phyloP scores from a whole-genome alignment of 768 basidiomycete genomes.

The Lentinus tigrinus region DNA sequence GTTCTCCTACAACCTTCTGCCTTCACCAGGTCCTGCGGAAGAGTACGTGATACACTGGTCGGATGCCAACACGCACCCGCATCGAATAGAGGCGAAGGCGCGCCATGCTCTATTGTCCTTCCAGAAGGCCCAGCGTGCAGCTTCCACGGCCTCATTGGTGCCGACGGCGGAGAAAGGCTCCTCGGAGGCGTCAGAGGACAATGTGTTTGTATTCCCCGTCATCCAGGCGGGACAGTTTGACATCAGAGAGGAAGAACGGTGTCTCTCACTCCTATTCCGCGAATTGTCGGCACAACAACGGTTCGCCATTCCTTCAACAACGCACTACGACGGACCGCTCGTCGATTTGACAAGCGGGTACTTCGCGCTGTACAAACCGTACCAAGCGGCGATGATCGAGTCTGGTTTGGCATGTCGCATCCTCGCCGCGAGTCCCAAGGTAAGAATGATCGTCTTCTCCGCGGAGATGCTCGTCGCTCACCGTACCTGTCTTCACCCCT shows the following conservation, averaged over 20 bases:
- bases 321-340: slow-evolving; percentile 36
- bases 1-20: slow-evolving; percentile 67
- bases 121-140: slow-evolving; percentile 43
- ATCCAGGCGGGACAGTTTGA: slow-evolving; percentile 90
- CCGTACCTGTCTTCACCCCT: not conserved
- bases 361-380: slow-evolving; percentile 81
- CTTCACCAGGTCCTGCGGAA: slow-evolving; percentile 26
- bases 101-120: slow-evolving; percentile 54
- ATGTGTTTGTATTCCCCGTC: slow-evolving; percentile 70
- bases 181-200: slow-evolving; percentile 18
- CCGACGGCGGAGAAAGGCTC: not conserved
- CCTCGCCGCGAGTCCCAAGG: slow-evolving; percentile 85
- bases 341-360: slow-evolving; percentile 93
- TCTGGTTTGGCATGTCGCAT: slow-evolving; percentile 64
- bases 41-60: slow-evolving; percentile 67
- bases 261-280: slow-evolving; percentile 58
- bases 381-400: slow-evolving; percentile 69
- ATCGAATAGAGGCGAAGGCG: slow-evolving; percentile 64
- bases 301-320: not conserved
- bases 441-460: slow-evolving; percentile 32
- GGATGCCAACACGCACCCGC: slow-evolving; percentile 61
- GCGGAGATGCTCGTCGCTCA: not conserved
- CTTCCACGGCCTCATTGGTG: slow-evolving; percentile 10
- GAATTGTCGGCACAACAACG: slow-evolving; percentile 31
- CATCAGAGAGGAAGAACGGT: slow-evolving; percentile 80